Evolutionary conservation across 1,139 yeast genomes (phyloP).

Genomic region (Geotrichum reessii): DNA sequence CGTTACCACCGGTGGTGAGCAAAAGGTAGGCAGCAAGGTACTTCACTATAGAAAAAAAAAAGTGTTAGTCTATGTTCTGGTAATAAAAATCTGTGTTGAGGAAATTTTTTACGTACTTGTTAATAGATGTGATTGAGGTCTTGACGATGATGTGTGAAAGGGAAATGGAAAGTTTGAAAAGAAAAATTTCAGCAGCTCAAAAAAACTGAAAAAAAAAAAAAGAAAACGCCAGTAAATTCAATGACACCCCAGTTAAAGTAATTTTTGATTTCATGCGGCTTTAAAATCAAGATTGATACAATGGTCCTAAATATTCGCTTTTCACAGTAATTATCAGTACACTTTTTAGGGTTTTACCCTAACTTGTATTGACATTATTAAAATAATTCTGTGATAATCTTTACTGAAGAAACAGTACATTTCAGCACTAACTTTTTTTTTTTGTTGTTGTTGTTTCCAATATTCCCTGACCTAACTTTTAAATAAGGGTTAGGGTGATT

Average conservation of each 20-base stretch:
- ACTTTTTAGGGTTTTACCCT: not conserved
- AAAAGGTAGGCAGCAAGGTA: conserved; percentile 47
- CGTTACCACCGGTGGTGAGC: conserved; percentile 45
- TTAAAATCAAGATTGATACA: not conserved
- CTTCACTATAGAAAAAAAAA: conserved; percentile 35
- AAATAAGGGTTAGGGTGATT: not conserved
- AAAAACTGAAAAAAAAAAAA: not conserved
- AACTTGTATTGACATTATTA: not conserved
- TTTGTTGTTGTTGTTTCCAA: not conserved
- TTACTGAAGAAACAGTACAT: not conserved
- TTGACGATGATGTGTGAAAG: not conserved
- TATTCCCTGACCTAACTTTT: too few relatives aligned
- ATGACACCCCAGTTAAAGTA: not conserved
- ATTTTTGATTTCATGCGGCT: not conserved
- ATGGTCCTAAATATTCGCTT: not conserved
- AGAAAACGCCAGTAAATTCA: too few relatives aligned
- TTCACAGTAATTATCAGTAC: not conserved
- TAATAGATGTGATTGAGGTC: not conserved
- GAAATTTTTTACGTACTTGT: not conserved
- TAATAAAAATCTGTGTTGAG: not conserved
- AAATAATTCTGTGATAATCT: not conserved
- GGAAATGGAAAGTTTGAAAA: not conserved
- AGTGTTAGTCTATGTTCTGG: conserved; percentile 5
- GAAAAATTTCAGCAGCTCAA: not conserved
- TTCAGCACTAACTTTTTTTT: not conserved